Evolutionary conservation across 2,329 filamentous ascomycete species (phyloP).

Genomic region (Monilinia fructicola): DNA sequence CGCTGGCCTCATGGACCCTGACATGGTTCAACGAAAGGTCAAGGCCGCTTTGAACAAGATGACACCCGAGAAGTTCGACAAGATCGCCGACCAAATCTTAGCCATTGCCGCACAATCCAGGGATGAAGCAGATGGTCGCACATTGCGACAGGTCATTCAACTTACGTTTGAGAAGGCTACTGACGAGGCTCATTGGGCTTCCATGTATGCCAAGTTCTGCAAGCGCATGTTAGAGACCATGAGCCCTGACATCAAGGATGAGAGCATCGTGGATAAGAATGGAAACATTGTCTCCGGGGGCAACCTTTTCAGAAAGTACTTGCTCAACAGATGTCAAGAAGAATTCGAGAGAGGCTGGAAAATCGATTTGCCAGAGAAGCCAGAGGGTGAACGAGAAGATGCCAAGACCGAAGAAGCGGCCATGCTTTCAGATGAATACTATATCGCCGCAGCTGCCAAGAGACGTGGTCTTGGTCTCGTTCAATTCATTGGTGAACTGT

Average conservation of each 20-base stretch:
- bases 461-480: conserved; percentile 95
- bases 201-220: conserved; percentile 99
- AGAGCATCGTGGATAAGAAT: conserved; percentile 88
- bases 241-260: conserved; percentile 91
- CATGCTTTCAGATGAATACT: conserved; percentile 95
- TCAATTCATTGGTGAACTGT: conserved; percentile 98
- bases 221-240: conserved; percentile 95
- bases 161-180: conserved; percentile 99
- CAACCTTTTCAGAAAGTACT: conserved; percentile 95
- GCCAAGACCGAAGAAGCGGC: conserved; percentile 67
- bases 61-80: conserved; percentile 98
- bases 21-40: conserved; percentile 96
- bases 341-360: conserved; percentile 99
- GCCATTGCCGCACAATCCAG: conserved; percentile 92
- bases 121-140: conserved; percentile 90
- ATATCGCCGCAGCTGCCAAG: conserved; percentile 89
- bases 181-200: conserved; percentile 96
- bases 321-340: conserved; percentile 97
- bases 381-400: conserved; percentile 61
- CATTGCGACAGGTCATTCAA: conserved; percentile 95
- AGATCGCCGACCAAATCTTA: conserved; percentile 90
- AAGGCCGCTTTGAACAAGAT: conserved; percentile 99
- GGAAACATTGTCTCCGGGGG: conserved; percentile 88
- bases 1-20: conserved; percentile 71
- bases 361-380: conserved; percentile 74